Base-by-base conservation (phyloP, 78 protist species). In the Speleostelium caveatum region DNA sequence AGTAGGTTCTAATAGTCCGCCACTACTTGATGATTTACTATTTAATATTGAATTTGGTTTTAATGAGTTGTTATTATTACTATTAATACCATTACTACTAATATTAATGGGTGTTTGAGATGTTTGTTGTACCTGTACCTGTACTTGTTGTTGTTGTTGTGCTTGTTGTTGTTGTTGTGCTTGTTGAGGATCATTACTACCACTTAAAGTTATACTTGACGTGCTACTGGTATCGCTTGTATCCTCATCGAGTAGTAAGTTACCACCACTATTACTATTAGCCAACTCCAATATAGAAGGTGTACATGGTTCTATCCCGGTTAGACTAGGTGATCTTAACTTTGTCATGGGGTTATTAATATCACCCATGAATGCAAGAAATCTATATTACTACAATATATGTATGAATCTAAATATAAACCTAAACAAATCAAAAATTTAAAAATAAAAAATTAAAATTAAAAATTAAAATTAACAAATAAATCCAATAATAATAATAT, bases 21-120 rank as follows among this genome's bases (percentile, higher is more conserved):
- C 59, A 68, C 75, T 68, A 45, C 75, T 68, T 42, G n/a, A 32
- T 42, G 75, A 68, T 68, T 68, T 68, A 68, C 60, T 45, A 68
- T 68, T 68, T 8, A 42, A 19, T 2, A 68, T 77, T 77, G 86
- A 60, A 61, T 35, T 53, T 77, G 30, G 58, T 45, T 21, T 61
- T n/a, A 33, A 16, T 49, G 36, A 32, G 55, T 10, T 72, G 30
- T 24, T 72, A 53, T 41, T 26, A 22, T 26, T 30, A 21, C 41
- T 16, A 30, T 61, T 33, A 32, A 22, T 49, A 10, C 17, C 49
- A 63, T 42, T 61, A 21, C 58, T 77, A 33, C 58, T 77, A 35
- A 45, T 22, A 45, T 6, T 45, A 45, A 10, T 45, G n/a, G 10
- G 10, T 45, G 55, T 2, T 58, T 5, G 12, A 49, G 24, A n/a